Base-by-base conservation (phyloP, 2,329 filamentous ascomycete genomes). In the Calonectria montana region DNA sequence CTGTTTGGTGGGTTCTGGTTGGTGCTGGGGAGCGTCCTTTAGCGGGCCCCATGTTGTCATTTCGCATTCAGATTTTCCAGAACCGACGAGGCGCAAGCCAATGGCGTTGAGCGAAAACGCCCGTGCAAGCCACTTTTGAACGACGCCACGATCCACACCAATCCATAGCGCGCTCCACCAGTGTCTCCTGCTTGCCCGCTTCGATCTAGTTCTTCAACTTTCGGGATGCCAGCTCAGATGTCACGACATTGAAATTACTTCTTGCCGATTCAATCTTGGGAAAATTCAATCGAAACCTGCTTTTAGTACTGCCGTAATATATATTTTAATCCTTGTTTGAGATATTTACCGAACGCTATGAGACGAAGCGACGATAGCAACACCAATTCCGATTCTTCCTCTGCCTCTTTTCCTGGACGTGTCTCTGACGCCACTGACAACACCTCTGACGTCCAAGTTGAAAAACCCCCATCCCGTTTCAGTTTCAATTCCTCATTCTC, bases 391-490 rank as follows among this genome's bases (percentile, higher is more conserved):
- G n/a, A 16, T 10, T 59, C 53, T 39, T 47, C 67, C 35, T 63
- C 65, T 73, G 69, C 67, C 23, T 70, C 53, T n/a, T 48, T 23
- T 25, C 63, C 76, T 62, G 70, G 73, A 3, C 73, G 65, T 21
- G 69, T 65, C 23, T 23, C 39, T 25, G 59, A 37, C 68, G 85
- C 83, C 77, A 86, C 74, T 81, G 84, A 67, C 80, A 83, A 29
- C 48, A 39, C 27, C 50, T 67, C 64, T 68, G 81, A 87, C 50
- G 82, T 81, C 67, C 77, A 87, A 70, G 83, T 87, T 74, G 74
- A 76, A 48, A 82, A 81, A 69, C 77, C 86, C 70, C 79, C 80
- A 45, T 78, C 81, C 25, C 76, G 75, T 23, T 71, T 70, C 63
- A 73, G 68, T 69, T 73, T 77, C 48, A 75, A 75, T 59, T 69